A percentile compares a stretch with the other conserved stretches of the same genome.
These are phyloP conservation scores for Pyrenophora teres DNA, from an alignment of 2,329 filamentous ascomycete genomes.

Conservation along the genomic window DNA sequence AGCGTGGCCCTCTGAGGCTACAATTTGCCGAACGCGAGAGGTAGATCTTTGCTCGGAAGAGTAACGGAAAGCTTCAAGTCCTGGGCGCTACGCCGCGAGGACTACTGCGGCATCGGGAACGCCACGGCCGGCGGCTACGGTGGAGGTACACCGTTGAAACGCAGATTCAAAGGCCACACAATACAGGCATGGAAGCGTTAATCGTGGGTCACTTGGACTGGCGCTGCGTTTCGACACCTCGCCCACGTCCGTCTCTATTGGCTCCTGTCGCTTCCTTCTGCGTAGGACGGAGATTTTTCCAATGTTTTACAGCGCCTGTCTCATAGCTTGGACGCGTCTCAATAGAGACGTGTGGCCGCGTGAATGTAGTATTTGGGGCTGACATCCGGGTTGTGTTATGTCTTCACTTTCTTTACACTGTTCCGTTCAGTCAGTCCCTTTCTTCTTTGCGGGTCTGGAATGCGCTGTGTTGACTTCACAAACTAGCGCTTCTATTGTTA, in stretches of 20 bases:
- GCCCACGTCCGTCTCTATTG: conserved; percentile 37
- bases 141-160: conserved; percentile 43
- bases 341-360: conserved; percentile 38
- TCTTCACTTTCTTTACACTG: conserved; percentile 20
- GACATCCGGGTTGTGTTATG: conserved; percentile 20
- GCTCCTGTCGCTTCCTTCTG: conserved; percentile 34
- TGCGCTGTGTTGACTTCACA: conserved; percentile 19
- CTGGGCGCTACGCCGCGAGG: conserved; percentile 33
- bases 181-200: conserved; percentile 43
- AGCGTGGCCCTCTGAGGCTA: conserved; percentile 18
- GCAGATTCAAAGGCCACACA: conserved; percentile 38
- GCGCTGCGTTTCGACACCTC: conserved; percentile 43
- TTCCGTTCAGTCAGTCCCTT: conserved; percentile 14
- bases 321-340: conserved; percentile 35
- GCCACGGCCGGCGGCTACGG: conserved; percentile 43
- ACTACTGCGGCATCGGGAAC: conserved; percentile 28
- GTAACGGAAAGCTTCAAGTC: conserved; percentile 25
- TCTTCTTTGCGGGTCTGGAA: conserved; percentile 21
- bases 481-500: conserved; percentile 16
- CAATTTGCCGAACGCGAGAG: conserved; percentile 14
- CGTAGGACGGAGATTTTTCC: conserved; percentile 27
- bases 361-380: conserved; percentile 19
- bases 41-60: conserved; percentile 14
- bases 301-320: conserved; percentile 34
- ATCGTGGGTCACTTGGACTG: conserved; percentile 36